phyloP scores from a whole-genome alignment of 2,329 filamentous ascomycete genomes.

The Emmonsiellopsis sp. region DNA sequence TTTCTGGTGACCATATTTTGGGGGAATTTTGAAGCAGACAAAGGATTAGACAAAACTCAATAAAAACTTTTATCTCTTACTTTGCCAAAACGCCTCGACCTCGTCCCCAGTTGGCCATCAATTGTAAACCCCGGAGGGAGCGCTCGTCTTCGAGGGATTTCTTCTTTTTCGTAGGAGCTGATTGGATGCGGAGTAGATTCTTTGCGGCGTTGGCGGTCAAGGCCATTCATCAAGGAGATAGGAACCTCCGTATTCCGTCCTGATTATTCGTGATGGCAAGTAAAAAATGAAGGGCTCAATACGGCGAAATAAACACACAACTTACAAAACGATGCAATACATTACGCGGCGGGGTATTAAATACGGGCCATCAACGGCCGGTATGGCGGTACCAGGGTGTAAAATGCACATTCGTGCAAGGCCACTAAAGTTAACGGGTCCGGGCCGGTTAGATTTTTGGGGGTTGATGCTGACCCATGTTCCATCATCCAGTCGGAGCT shows the following conservation, averaged over 20 bases:
- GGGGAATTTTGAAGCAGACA: no score
- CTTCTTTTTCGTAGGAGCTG: no score
- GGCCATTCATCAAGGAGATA: no score
- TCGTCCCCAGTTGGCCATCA: no score
- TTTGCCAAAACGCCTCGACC: no score
- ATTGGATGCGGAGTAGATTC: no score
- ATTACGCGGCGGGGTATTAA: neutral
- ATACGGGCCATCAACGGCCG: neutral
- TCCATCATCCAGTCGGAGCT: neutral
- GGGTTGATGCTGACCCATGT: neutral
- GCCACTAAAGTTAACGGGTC: conserved; percentile 1
- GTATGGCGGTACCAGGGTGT: neutral
- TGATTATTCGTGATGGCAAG: neutral
- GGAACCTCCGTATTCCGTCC: neutral
- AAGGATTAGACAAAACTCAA: no score
- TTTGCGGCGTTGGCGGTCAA: no score
- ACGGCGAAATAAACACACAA: neutral
- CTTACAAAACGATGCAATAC: neutral
- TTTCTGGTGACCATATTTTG: no score
- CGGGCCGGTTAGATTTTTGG: conserved; percentile 3
- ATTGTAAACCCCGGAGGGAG: no score
- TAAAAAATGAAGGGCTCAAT: neutral
- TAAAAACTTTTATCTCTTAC: no score
- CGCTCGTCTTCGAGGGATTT: no score
- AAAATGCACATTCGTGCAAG: neutral